Base-by-base conservation (phyloP, 257 asterid species). In the Cruciata laevipes region DNA sequence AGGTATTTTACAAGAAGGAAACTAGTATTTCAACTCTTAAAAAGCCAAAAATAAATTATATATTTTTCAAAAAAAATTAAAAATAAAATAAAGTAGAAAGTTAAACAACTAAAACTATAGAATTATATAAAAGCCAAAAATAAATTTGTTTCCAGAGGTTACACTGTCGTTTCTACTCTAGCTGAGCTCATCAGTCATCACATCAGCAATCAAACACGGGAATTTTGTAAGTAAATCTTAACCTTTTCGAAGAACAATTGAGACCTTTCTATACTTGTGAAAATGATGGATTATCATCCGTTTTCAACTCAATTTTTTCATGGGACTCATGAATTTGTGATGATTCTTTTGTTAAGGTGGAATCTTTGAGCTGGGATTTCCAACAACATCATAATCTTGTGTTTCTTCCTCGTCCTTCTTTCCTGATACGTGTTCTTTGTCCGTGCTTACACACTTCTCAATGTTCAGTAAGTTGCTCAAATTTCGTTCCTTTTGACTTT, bases 321-420 rank as follows among this genome's bases (percentile, higher is more conserved):
- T 47, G 20, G 51, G 18, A 42, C 5, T 42, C 5, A 11, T 42
- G 44, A 42, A 12, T 42, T 13, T 42, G 14, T 40, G 49, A 13
- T 1, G 49, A 40, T 40, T 11, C 49, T 9, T 57, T 13, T 2
- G 35, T 10, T 25, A 58, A 58, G 63, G 63, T 58, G 6, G 63
- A 58, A 58, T 25, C 35, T 56, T 56, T 56, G 61, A 20, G 23
- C 13, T 56, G 59, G 59, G 59, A 53, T 53, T 53, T 53, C 27
- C 57, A 51, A 51, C 23, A 51, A n/a, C 6, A 51, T 51, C 57
- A 17, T 18, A 53, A 53, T 53, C 51, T 53, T 21, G 60, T 53
- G 10, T 11, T 18, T 53, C 60, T 53, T 53, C 13, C 60, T 53
- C 27, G 27, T 20, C 60, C 25, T 53, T 21, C 60, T 53, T 53